Conservation (phyloP, 768 basidiomycete species). For the Trametes cinnabarina region DNA sequence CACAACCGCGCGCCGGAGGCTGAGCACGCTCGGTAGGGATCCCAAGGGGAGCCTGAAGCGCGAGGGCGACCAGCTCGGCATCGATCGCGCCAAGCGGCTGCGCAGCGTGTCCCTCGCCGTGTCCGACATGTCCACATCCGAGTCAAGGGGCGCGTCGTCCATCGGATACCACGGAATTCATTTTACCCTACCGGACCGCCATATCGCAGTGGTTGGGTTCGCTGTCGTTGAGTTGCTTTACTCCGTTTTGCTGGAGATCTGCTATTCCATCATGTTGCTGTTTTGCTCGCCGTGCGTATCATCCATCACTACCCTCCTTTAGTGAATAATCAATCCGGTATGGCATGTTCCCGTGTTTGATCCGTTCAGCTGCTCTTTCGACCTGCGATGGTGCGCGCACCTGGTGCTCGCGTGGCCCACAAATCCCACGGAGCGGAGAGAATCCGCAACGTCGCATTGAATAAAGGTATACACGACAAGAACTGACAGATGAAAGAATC, state of each 20-base stretch:
- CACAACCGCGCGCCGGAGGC: conserved; percentile 45
- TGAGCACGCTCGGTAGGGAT: conserved; percentile 35
- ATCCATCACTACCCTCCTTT: not conserved
- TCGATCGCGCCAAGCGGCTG: conserved; percentile 54
- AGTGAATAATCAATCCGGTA: not conserved
- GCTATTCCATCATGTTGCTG: not conserved
- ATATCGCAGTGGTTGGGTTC: too few species aligned
- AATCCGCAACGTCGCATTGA: too few species aligned
- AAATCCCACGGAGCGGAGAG: too few species aligned
- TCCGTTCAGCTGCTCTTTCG: not conserved
- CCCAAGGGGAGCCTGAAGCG: conserved; percentile 42
- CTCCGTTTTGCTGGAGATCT: not conserved
- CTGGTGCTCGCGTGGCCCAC: too few species aligned
- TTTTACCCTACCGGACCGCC: not conserved
- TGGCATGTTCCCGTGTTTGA: not conserved
- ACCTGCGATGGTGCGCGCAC: too few species aligned
- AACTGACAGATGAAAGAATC: too few species aligned
- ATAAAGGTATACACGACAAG: too few species aligned
- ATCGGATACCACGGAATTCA: conserved; percentile 7
- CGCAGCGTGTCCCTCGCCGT: conserved; percentile 66
- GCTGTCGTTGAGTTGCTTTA: not conserved
- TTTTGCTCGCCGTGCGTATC: not conserved
- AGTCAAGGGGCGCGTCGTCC: conserved; percentile 77
- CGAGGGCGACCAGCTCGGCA: conserved; percentile 55
- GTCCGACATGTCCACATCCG: conserved; percentile 55